A percentile compares a stretch with the other conserved stretches of the same genome.
phyloP scores from a whole-genome alignment of 225 moss, liverwort and hornwort species.

The Anthoceros angustus region DNA sequence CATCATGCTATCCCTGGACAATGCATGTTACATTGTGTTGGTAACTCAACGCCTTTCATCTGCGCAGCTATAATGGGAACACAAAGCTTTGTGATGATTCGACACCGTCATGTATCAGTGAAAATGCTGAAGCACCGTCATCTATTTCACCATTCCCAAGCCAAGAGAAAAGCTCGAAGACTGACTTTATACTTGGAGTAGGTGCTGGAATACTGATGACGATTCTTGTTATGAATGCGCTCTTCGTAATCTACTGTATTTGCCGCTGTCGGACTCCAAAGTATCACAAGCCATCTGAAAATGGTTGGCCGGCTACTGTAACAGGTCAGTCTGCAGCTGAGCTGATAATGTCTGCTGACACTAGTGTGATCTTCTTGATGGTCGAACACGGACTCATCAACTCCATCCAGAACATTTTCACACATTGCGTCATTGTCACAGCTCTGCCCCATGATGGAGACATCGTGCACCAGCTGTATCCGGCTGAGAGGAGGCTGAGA shows the following conservation, averaged over 20 bases:
- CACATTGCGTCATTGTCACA: not conserved
- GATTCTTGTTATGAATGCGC: not conserved
- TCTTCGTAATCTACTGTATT: not conserved
- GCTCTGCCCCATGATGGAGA: not conserved
- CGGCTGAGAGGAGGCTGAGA: not conserved
- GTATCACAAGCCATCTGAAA: conserved; percentile 2
- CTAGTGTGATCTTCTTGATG: not conserved
- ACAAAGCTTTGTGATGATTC: not conserved
- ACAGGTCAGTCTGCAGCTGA: not conserved
- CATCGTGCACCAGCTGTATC: not conserved
- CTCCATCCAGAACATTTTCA: not conserved
- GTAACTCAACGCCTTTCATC: not conserved
- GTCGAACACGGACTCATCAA: not conserved
- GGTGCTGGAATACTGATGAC: not conserved
- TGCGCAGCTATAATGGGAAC: not conserved
- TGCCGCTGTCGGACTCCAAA: not conserved
- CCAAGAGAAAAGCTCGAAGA: not conserved
- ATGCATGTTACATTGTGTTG: not conserved
- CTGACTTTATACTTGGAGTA: not conserved
- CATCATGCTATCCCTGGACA: not conserved
- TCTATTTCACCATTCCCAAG: not conserved
- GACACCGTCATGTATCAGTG: not conserved
- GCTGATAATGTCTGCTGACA: not conserved
- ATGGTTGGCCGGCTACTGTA: not conserved
- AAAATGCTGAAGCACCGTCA: not conserved